phyloP scores from a whole-genome alignment of 1,139 yeast species.

The Suhomyces bokatorum region DNA sequence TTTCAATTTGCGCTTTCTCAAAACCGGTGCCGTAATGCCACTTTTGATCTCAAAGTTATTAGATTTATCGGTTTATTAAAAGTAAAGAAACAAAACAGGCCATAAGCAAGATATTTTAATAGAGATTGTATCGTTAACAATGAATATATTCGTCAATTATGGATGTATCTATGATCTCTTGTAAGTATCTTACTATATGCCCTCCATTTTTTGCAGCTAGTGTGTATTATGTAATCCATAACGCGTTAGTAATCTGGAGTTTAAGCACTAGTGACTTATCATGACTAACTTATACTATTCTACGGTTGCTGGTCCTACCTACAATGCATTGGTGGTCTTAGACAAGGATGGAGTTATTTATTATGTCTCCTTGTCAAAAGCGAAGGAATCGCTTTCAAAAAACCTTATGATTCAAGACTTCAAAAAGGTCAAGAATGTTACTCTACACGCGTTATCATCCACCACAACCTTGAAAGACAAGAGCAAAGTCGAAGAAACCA shows the following conservation, averaged over 20 bases:
- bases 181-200: too few relatives aligned
- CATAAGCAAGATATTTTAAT: too few relatives aligned
- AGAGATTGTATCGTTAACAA: too few relatives aligned
- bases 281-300: conserved; percentile 13
- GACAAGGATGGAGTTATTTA: conserved; percentile 21
- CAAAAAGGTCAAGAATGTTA: conserved; percentile 2
- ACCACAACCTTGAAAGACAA: conserved; percentile 1
- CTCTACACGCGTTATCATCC: conserved; percentile 7
- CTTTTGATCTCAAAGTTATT: too few relatives aligned
- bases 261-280: too few relatives aligned
- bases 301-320: conserved; percentile 4
- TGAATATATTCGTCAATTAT: too few relatives aligned
- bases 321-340: conserved; percentile 20
- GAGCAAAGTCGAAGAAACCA: conserved; percentile 13
- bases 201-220: background rate
- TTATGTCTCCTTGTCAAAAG: conserved; percentile 25
- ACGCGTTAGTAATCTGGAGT: background rate
- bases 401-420: conserved; percentile 20
- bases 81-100: too few relatives aligned
- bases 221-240: too few relatives aligned
- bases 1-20: too few relatives aligned
- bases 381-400: conserved; percentile 6
- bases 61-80: too few relatives aligned
- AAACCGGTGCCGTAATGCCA: too few relatives aligned
- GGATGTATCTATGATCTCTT: too few relatives aligned